Percentiles rank a stretch among this genome's conserved stretches.
Conservation (phyloP, 345 rosid genomes). For the Citropsis articulata region DNA sequence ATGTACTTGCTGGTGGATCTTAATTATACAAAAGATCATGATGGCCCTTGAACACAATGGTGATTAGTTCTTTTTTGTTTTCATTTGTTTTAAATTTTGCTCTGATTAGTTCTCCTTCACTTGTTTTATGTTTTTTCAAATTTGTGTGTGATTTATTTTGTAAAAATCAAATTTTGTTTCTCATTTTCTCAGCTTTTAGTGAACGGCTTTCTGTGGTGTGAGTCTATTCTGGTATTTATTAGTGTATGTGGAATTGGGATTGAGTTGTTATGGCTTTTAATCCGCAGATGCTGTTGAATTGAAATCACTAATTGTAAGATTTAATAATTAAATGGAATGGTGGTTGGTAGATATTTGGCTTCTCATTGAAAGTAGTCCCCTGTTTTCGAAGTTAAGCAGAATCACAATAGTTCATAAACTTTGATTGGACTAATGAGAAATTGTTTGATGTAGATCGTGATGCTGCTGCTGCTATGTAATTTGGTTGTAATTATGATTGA, state of each 20-base stretch:
- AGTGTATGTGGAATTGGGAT: background rate
- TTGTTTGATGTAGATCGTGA: background rate
- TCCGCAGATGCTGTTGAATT: background rate
- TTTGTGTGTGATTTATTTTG: background rate
- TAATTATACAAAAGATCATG: constrained; percentile 41
- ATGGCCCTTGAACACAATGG: constrained; percentile 69
- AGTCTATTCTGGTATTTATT: background rate
- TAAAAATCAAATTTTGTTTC: background rate
- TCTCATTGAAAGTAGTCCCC: too few species aligned
- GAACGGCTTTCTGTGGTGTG: background rate
- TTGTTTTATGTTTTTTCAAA: background rate
- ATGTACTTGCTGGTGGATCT: constrained; percentile 58
- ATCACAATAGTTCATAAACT: background rate
- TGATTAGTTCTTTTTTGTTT: background rate
- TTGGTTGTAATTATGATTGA: background rate
- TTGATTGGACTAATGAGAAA: background rate
- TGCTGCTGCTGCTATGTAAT: background rate
- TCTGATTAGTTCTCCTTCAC: background rate
- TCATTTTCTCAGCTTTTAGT: background rate
- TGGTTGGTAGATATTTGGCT: background rate
- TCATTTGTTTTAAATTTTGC: constrained; percentile 1
- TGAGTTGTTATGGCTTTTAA: background rate
- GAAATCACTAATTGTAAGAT: background rate
- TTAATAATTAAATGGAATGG: background rate
- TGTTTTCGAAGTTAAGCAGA: background rate